Base-by-base conservation (phyloP, 148 eudicot species). In the Rhododendron henanense region DNA sequence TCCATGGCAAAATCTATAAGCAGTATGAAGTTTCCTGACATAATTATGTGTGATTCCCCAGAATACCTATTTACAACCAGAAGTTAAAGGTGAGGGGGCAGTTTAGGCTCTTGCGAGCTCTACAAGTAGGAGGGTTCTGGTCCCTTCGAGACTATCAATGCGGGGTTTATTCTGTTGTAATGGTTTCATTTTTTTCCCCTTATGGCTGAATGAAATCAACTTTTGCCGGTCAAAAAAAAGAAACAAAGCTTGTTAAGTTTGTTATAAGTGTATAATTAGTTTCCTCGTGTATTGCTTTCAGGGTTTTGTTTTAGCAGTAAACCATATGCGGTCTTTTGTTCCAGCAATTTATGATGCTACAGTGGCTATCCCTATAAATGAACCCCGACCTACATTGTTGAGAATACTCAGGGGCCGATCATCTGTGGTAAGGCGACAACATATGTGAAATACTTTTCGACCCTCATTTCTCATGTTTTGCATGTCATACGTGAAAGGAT, bases 241-340 rank as follows among this genome's bases (percentile, higher is more conserved):
- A 71, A 33, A 14, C 76, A 71, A 71, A 71, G 19, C 41, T 71
- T 71, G 35, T 23, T 48, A 33, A 25, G 50, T 78, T 85, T 63
- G 10, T 39, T 77, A n/a, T 50, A 75, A 41, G 9, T 39, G 77
- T 25, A 35, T 77, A 19, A 39, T 33, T 10, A 25, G 19, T 31
- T 74, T 0, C 33, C 31, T 67, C 50, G 67, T 77, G 59, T 61
- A 21, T 41, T 35, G 31, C 71, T 87, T 45, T 63, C 93, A 92
- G 93, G 93, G 93, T 81, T 92, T 92, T 85, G 92, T 92, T 81
- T 84, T 90, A 19, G 90, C 93, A 81, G 90, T 90, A 39, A 92
- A 69, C 81, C 84, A 89, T 35, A 75, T 90, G 91, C 88, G 92
- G 3, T 83, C 92, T 45, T 92, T 89, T 86, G 93, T 90, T 81